These are phyloP conservation scores for Fusarium nodosum DNA, from an alignment of 2,329 filamentous ascomycete species.

Conservation along the genomic window DNA sequence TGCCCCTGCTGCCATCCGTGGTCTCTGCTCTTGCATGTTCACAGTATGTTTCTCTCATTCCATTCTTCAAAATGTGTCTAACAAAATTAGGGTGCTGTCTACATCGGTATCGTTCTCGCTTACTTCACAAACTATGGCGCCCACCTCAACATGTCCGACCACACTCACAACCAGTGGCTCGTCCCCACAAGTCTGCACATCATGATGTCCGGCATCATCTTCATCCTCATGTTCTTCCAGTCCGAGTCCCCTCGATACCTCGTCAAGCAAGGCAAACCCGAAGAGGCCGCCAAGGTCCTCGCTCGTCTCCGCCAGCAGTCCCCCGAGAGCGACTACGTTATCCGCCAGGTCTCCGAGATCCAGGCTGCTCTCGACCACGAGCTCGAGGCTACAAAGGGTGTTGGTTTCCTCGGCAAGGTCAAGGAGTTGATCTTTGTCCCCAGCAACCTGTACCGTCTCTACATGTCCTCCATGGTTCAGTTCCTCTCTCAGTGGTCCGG, in stretches of 20 bases:
- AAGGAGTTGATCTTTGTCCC: conserved; percentile 77
- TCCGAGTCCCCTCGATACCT: conserved; percentile 79
- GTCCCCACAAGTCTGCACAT: conserved; percentile 82
- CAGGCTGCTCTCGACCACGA: conserved; percentile 76
- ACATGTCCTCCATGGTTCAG: conserved; percentile 76
- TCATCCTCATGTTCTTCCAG: conserved; percentile 76
- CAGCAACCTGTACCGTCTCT: conserved; percentile 80
- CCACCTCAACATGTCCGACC: conserved; percentile 62
- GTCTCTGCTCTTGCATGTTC: conserved; percentile 75
- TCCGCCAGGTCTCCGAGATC: conserved; percentile 74
- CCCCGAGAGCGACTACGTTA: conserved; percentile 71
- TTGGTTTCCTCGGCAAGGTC: conserved; percentile 73
- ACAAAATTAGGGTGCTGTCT: conserved; percentile 64
- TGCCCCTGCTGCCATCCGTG: conserved; percentile 75
- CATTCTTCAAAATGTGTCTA: not conserved
- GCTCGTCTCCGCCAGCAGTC: conserved; percentile 71
- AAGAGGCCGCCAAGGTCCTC: conserved; percentile 70
- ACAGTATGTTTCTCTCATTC: conserved; percentile 42
- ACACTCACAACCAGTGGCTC: conserved; percentile 67
- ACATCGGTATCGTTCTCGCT: conserved; percentile 81
- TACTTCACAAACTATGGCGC: conserved; percentile 81
- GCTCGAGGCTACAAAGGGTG: conserved; percentile 76
- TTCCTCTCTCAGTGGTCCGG: conserved; percentile 81
- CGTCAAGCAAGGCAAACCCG: conserved; percentile 72
- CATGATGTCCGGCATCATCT: conserved; percentile 81